Base-by-base conservation (phyloP, 805 yeast genomes). In the Cyberlindnera maritima region DNA sequence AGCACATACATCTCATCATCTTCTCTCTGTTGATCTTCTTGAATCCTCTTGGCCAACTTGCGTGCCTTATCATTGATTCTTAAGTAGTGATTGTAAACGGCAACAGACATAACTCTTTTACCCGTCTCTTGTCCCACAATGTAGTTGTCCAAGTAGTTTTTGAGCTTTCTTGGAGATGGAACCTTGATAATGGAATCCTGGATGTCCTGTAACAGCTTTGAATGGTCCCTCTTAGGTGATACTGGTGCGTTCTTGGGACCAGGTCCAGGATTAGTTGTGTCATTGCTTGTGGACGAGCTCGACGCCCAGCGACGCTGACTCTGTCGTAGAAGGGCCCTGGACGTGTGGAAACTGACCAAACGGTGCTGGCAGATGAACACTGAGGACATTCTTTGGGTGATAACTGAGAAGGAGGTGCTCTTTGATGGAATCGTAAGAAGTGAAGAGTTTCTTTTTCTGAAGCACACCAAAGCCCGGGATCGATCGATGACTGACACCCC, bases 21-120 rank as follows among this genome's bases (percentile, higher is more conserved):
- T 36, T 63, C 64, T 26, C 53, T 55, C 15, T 55, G 53, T 26
- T 53, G 53, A 25, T 63, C 59, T 26, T 56, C 56, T 46, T 58
- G 62, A 14, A 58, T 48, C 35, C 57, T 58, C 42, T 61, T 52
- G 2, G 69, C 65, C 2, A 58, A 43, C 40, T 63, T 65, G 38
- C 56, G 61, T 14, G 66, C 61, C 52, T 67, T 66, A 49, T 76
- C 80, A 45, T 71, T 69, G 31, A 74, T 64, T 45, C 83, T 65
- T 35, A 79, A 52, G 49, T 77, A 78, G 56, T 80, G 85, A 46
- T 80, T 80, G 55, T 74, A 80, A 0, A 80, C 81, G 1, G 83
- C 83, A 10, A 80, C 85, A 32, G 83, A 72, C 60, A 80, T 67
- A n/a, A 79, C 76, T 54, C 74, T 75, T 58, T 80, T 80, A 20